Evolutionary conservation across 2,329 filamentous ascomycete genomes (phyloP), one percentile per base, ranked within the genome.

Genomic region (Fusarium chlamydosporum): DNA sequence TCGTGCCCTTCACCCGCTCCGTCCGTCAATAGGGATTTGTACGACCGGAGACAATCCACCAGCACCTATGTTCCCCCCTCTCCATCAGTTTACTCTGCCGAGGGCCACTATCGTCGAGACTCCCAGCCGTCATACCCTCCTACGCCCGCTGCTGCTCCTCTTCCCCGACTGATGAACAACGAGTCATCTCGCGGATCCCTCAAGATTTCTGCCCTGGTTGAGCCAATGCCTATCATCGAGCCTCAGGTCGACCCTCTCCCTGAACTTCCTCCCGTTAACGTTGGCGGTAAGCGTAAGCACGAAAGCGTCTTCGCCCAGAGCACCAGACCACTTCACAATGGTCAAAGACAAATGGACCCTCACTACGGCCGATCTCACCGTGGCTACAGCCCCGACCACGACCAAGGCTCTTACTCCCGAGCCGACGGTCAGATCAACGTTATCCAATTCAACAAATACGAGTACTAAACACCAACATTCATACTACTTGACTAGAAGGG

Each of bases 41-140:
- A 82, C 50, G 76, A 81, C 47, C 76, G 79, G n/a, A 77, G 80
- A 52, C 71, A 55, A 41, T 75, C 77, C 1, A 77, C 79, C 7
- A 79, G 79, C 50, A 77, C 75, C 18, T 78, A 77, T 31, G 74
- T 75, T 10, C 81, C 84, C 34, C 79, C 79, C 4, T 79, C 82
- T 13, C 77, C 80, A 11, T 78, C 79, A 1, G 56, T 71, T 10
- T 77, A 76, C 67, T 75, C 77, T 11, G 56, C 72, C 4, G 76
- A 77, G 12, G 68, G 65, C 13, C 74, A 77, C 35, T 67, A 70
- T 9, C 76, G 79, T 34, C 67, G 76, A 29, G 74, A 77, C 31
- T 79, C 79, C 7, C 71, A 74, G 13, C 61, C 62, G 9, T 76
- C 76, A 2, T 77, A 76, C 26, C 68, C 76, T 0, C 61, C 72